Evolutionary conservation across 164 flowering plant species (phyloP), one percentile per base, ranked within the genome.

Genomic region (Cinnamomum chago): DNA sequence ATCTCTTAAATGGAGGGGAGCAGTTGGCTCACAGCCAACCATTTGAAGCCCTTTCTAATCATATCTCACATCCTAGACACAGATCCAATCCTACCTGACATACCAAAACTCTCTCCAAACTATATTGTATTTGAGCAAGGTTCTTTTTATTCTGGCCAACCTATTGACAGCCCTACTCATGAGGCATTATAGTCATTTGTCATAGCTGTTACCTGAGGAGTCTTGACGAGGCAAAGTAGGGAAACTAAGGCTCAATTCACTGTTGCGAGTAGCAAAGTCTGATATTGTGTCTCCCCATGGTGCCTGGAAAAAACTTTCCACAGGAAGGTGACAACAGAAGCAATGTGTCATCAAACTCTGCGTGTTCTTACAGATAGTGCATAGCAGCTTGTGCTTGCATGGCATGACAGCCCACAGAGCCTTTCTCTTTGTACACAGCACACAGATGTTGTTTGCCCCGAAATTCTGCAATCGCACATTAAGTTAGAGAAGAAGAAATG

Each of bases 351-450:
- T 0, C 14, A 64, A 25, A 22, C 60, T 22, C 10, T 25, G 27
- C 2, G 14, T 64, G 23, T 7, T 24, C 78, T 80, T 80, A 73
- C 88, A 88, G 0, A 65, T 67, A 23, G 28, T 24, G 74, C 89
- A 86, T 87, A 86, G 83, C 51, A 85, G 69, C 62, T 70, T 25
- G 81, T 83, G 86, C 25, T 51, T 52, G 78, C 89, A 88, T 3
- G 88, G 91, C 51, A 72, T 70, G 79, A 81, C 85, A 33, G 81
- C 80, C 84, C 85, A 88, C 20, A 73, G 25, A 69, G 81, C 65
- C 70, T 65, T 55, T 1, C 7, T 35, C 65, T 79, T 72, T 35
- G 51, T 74, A 80, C 88, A 86, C 13, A 72, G 79, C 73, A 85
- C 81, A 74, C 90, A 88, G 68, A 14, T 67, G 33, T 25, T 30